Base-by-base conservation (phyloP, 257 asterid genomes). In the Ehretia macrophylla region DNA sequence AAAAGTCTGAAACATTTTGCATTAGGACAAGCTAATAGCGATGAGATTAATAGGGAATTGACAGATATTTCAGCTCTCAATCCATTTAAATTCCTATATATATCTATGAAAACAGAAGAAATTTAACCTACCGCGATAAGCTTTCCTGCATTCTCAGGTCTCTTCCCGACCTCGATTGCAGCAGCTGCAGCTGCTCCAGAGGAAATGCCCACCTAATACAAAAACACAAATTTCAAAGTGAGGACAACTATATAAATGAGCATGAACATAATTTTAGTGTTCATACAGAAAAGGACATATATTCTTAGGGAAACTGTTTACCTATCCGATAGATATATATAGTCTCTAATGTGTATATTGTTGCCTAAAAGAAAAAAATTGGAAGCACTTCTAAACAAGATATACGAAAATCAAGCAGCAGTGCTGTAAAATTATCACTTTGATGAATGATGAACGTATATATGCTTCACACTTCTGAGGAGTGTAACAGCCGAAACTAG, bases 181-280 rank as follows among this genome's bases (percentile, higher is more conserved):
- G 97, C 96, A 1, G 95, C 95, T 0, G 97, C 95, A 0, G 97
- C 99, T n/a, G 96, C 99, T 72, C 99, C 99, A 8, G 97, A 92
- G 66, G 99, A 92, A 68, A 92, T 88, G 37, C 99, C 99, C 59
- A 92, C 97, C 99, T 88, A 80, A 58, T 51, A 20, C 67, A 35
- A 60, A 18, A 32, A 14, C 51, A 12, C 49, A 42, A 17, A 38
- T 44, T 49, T 51, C 51, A 57, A 18, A 49, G n/a, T 16, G 17
- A 20, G 55, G 37, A 17, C 39, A 50, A 23, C 12, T n/a, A 20
- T 32, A 18, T 32, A 55, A 37, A 11, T 17, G 13, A 48, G 51
- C 21, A 40, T n/a, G n/a, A 44, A 8, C 44, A 52, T 8, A 17
- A 60, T 20, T 44, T 8, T 11, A 14, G 37, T 22, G 27, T 11